Base-by-base conservation (phyloP, 2,329 filamentous ascomycete species). In the Orbilia oligospora region DNA sequence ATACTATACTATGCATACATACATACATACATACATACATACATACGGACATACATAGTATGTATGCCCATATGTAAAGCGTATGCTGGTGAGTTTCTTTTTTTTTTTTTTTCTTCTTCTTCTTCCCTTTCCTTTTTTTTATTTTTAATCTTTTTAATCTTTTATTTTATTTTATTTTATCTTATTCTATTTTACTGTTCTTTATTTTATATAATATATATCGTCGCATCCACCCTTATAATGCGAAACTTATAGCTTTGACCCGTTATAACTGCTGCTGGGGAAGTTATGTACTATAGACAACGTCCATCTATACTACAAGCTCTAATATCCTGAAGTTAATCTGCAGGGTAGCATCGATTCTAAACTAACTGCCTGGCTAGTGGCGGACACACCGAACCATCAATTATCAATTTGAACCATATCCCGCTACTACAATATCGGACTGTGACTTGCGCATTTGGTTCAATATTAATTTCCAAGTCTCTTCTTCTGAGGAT, bases 341-440 rank as follows among this genome's bases (percentile, higher is more conserved):
- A 72, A 55, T 49, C 41, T 38, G 49, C 61, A 67, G 61, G 70
- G 70, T 73, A 41, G 63, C 44, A 67, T 67, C 61, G 66, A 46
- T 5, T 44, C n/a, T n/a, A n/a, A 66, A 44, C 56, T 66, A 66
- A 66, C 70, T 72, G 61, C 61, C 58, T 66, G 36, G 30, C 27
- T 61, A 75, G 72, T 65, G 64, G 63, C 72, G 72, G 72, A 53
- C 65, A 70, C 65, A 70, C 72, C 72, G 72, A 76, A 51, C 41
- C 36, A 70, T 65, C 66, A n/a, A 76, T 69, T 76, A 76, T 76
- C 71, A 76, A 76, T 70, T 64, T 76, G 64, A 69, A 76, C 71
- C 71, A 30, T 30, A 58, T 76, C 72, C 65, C 66, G 66, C 66
- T 69, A 65, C 48, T 65, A n/a, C n/a, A n/a, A n/a, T n/a, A 76